A percentile compares a stretch with the other conserved stretches of the same genome.
These are phyloP conservation scores for Pythium graminicola DNA, from an alignment of 352 stramenopile species.

Conservation along the genomic window DNA sequence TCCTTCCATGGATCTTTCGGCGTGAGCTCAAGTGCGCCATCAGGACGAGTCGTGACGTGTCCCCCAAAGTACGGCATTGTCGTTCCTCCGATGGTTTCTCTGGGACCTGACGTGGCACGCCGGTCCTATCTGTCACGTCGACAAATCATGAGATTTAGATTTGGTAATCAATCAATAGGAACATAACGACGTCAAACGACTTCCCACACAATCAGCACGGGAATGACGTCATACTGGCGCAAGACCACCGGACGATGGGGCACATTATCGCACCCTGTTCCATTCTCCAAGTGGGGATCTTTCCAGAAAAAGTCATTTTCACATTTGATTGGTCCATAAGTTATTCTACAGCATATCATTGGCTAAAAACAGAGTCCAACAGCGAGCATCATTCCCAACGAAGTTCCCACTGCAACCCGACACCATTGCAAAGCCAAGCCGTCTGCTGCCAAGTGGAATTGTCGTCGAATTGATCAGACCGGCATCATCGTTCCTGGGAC, in stretches of 20 bases:
- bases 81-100: neutral
- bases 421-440: neutral
- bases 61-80: neutral
- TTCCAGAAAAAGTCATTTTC: no score
- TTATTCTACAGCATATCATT: neutral
- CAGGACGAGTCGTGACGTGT: neutral
- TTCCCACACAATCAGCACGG: no score
- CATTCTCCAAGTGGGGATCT: no score
- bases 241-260: no score
- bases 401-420: neutral
- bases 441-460: no score
- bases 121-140: neutral
- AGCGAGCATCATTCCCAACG: neutral
- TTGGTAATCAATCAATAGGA: neutral
- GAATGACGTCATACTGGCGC: no score
- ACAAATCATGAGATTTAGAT: neutral
- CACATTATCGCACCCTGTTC: no score
- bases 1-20: conserved; percentile 38
- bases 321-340: neutral
- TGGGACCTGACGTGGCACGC: no score
- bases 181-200: no score
- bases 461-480: no score
- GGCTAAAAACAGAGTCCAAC: neutral
- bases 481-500: neutral
- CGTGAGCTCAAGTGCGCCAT: conserved; percentile 34